Evolutionary conservation across 1,139 yeast genomes (phyloP).

Genomic region (Groenewaldozyma sp.): DNA sequence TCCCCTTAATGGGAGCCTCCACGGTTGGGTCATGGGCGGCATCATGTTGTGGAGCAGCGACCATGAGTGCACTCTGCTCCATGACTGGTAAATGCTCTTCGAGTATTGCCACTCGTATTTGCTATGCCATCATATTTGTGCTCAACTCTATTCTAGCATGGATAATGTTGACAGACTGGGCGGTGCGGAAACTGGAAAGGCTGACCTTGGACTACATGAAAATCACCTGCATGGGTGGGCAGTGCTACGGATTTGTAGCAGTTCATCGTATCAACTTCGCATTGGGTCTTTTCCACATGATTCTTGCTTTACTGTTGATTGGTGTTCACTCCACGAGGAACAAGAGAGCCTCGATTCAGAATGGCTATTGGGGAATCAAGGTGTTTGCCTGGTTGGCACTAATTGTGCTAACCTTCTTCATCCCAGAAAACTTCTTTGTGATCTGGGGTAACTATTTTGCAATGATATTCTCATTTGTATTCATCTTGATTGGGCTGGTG

Average conservation of each 20-base stretch:
- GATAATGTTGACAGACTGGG: conserved; percentile 80
- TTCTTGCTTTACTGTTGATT: conserved; percentile 56
- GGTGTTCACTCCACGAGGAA: conserved; percentile 73
- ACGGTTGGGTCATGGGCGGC: conserved; percentile 62
- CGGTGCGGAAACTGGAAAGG: conserved; percentile 63
- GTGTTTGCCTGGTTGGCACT: conserved; percentile 51
- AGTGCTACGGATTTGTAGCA: conserved; percentile 87
- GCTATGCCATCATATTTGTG: conserved; percentile 73
- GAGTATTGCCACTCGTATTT: conserved; percentile 67
- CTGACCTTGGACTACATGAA: conserved; percentile 54
- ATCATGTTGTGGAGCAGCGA: conserved; percentile 79
- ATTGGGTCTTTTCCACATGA: conserved; percentile 66
- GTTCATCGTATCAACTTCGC: conserved; percentile 90
- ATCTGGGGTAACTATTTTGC: conserved; percentile 90
- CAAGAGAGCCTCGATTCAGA: conserved; percentile 76
- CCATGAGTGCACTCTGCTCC: conserved; percentile 59
- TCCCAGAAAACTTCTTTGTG: conserved; percentile 82
- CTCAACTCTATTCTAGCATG: conserved; percentile 79
- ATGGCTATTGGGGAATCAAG: conserved; percentile 82
- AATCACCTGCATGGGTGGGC: conserved; percentile 71
- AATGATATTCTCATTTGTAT: conserved; percentile 71
- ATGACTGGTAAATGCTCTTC: conserved; percentile 51
- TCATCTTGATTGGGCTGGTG: conserved; percentile 82
- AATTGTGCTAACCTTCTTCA: conserved; percentile 54
- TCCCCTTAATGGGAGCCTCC: conserved; percentile 52